These are phyloP conservation scores for Neonothopanus nambi DNA, from an alignment of 1,284 basidiomycete genomes.

Conservation along the genomic window DNA sequence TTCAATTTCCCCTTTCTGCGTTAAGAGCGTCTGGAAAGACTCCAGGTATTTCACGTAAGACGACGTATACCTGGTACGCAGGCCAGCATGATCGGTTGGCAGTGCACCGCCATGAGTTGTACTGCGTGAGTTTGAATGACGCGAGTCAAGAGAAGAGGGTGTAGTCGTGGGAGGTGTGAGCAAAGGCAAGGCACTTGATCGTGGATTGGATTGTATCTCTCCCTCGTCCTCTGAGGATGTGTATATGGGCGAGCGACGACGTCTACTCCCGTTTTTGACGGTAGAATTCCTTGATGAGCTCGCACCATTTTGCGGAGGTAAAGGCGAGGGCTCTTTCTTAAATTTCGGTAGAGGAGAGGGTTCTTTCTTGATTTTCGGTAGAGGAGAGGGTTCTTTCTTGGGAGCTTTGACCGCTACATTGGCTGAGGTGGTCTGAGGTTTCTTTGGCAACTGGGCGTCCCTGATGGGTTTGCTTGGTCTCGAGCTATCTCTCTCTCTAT, in stretches of 20 bases:
- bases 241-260: constrained; percentile 52
- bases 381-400: constrained; percentile 36
- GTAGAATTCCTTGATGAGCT: constrained; percentile 27
- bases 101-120: not conserved
- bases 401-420: constrained; percentile 27
- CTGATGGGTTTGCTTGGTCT: constrained; percentile 11
- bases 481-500: not conserved
- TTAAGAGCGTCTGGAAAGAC: constrained; percentile 44
- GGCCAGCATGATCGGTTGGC: constrained; percentile 39
- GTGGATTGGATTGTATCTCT: constrained; percentile 15
- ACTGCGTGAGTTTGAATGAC: constrained; percentile 16
- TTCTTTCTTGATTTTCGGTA: constrained; percentile 5
- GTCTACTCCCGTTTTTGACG: constrained; percentile 30
- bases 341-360: constrained; percentile 19
- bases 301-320: constrained; percentile 23
- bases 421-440: constrained; percentile 30
- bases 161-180: constrained; percentile 25
- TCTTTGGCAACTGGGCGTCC: constrained; percentile 17
- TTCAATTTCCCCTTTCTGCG: constrained; percentile 50
- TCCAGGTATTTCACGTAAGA: constrained; percentile 52
- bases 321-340: constrained; percentile 20
- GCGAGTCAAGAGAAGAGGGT: constrained; percentile 23
- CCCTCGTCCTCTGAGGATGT: constrained; percentile 65
- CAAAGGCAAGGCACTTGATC: constrained; percentile 17
- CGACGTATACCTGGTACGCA: constrained; percentile 52